Evolutionary conservation across 768 basidiomycete genomes (phyloP).

Genomic region (Lyophyllum decastes): DNA sequence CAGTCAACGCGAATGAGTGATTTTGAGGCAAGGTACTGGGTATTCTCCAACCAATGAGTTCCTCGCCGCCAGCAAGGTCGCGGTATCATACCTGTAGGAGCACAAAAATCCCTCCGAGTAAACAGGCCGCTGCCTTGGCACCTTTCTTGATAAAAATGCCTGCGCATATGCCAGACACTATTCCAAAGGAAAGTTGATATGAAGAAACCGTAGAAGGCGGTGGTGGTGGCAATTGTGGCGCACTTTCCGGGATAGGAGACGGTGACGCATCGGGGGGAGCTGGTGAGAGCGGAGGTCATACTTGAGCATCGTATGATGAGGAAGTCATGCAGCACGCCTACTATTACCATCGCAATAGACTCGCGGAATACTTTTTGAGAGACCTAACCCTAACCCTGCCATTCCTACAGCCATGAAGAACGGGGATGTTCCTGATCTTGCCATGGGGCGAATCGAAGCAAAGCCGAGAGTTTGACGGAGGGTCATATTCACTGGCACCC

Average conservation of each 20-base stretch:
- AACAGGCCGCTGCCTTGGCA: constrained; percentile 78
- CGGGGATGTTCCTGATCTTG: constrained; percentile 16
- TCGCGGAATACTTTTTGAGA: constrained; percentile 34
- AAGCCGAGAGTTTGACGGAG: neutral
- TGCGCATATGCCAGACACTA: constrained; percentile 84
- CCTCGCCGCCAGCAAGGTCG: neutral
- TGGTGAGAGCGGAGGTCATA: neutral
- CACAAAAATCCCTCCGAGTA: constrained; percentile 89
- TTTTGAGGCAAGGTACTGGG: constrained; percentile 76
- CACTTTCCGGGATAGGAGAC: neutral
- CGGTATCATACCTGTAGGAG: constrained; percentile 72
- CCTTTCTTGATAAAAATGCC: constrained; percentile 97
- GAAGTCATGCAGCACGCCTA: constrained; percentile 23
- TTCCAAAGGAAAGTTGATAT: constrained; percentile 87
- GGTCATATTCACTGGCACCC: neutral
- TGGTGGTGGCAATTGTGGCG: constrained; percentile 44
- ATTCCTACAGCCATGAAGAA: constrained; percentile 34
- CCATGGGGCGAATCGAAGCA: neutral
- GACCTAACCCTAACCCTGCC: constrained; percentile 45
- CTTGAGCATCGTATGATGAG: neutral
- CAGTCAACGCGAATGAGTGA: constrained; percentile 83
- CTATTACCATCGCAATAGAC: constrained; percentile 65
- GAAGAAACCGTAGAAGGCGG: constrained; percentile 76
- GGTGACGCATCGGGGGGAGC: constrained; percentile 5
- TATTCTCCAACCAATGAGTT: neutral